These are phyloP conservation scores for Carex pumila DNA, from an alignment of 176 grass and related monocot species.

Conservation along the genomic window DNA sequence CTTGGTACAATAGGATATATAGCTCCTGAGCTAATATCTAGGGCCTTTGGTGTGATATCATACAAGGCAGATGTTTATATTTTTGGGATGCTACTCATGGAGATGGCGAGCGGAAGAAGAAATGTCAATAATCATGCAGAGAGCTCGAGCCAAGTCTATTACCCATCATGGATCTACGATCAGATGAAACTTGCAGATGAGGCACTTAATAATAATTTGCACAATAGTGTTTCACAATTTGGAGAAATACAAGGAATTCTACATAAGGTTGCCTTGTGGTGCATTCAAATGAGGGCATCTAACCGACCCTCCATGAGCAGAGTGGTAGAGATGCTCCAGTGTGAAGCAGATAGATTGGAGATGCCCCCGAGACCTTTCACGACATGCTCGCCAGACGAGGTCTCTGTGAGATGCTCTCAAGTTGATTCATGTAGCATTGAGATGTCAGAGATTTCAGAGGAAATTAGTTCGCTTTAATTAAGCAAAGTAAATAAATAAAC, in stretches of 20 bases:
- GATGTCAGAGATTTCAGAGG: too few relatives aligned
- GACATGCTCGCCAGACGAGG: too few relatives aligned
- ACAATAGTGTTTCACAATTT: background rate
- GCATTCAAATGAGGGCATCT: conserved; percentile 45
- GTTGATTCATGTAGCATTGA: too few relatives aligned
- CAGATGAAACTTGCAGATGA: conserved; percentile 18
- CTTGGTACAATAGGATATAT: conserved; percentile 53
- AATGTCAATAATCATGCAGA: background rate
- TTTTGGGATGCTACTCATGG: conserved; percentile 26
- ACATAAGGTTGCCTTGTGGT: conserved; percentile 56
- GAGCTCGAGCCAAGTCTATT: background rate
- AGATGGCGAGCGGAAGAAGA: conserved; percentile 21
- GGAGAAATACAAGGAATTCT: conserved; percentile 52
- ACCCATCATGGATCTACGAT: conserved; percentile 34
- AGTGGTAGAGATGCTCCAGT: too few relatives aligned
- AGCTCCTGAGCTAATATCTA: conserved; percentile 62
- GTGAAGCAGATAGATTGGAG: too few relatives aligned
- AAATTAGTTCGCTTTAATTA: too few relatives aligned
- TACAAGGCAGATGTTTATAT: conserved; percentile 35
- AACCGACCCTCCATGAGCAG: conserved; percentile 41
- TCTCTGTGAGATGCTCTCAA: too few relatives aligned
- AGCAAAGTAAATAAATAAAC: too few relatives aligned
- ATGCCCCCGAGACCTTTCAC: too few relatives aligned
- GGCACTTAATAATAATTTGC: background rate
- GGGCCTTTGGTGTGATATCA: conserved; percentile 36